Percentiles rank a stretch among this genome's conserved stretches.
Evolutionary conservation across 2,329 filamentous ascomycete genomes (phyloP).

Genomic region (Colletotrichum spinosum): DNA sequence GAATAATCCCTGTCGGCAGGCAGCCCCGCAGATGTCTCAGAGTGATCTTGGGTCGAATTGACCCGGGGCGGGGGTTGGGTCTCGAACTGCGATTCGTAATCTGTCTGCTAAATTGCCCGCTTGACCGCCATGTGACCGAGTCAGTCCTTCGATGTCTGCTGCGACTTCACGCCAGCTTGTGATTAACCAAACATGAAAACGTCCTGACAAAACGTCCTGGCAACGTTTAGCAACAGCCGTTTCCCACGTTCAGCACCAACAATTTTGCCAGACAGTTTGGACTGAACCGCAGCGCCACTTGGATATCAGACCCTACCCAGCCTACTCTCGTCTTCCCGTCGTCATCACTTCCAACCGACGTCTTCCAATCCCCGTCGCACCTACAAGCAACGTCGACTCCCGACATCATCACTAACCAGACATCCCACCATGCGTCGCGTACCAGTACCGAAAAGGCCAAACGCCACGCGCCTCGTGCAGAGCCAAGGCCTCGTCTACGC

Average conservation of each 20-base stretch:
- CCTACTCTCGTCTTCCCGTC: not conserved
- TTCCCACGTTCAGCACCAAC: not conserved
- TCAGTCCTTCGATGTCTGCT: no score
- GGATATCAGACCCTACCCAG: not conserved
- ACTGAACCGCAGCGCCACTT: conserved; percentile 6
- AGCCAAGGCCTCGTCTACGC: conserved; percentile 22
- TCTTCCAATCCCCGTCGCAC: no score
- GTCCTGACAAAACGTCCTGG: no score
- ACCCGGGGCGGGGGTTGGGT: no score
- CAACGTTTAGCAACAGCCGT: no score
- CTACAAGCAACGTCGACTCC: no score
- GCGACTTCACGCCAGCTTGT: not conserved
- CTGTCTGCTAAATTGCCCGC: no score
- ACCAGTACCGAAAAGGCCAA: conserved; percentile 4
- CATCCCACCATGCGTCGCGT: not conserved
- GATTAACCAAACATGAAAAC: not conserved
- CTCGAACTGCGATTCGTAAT: no score
- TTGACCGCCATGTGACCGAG: no score
- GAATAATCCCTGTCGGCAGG: not conserved
- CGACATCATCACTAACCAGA: not conserved
- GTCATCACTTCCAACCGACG: no score
- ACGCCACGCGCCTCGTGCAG: conserved; percentile 16
- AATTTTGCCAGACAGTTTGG: not conserved
- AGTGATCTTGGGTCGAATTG: no score
- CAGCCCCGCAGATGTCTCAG: no score